These are phyloP conservation scores for Castanea mollissima DNA, from an alignment of 306 rosid species.

Conservation along the genomic window DNA sequence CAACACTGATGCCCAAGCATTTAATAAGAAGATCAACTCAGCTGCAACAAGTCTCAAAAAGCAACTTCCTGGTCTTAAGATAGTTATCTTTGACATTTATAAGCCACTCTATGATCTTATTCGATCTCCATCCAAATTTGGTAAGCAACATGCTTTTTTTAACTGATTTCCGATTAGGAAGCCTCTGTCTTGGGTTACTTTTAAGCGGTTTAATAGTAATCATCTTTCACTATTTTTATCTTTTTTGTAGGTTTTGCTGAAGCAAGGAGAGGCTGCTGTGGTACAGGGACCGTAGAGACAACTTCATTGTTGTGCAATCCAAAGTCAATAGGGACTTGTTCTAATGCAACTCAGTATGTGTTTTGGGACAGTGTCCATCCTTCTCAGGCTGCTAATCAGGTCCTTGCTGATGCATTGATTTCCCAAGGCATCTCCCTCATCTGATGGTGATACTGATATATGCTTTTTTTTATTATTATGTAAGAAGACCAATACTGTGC, in stretches of 20 bases:
- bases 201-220: no score
- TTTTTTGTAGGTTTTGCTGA: conserved; percentile 60
- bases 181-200: background rate
- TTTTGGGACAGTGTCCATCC: conserved; percentile 98
- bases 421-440: conserved; percentile 67
- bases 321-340: conserved; percentile 73
- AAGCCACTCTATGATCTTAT: conserved; percentile 70
- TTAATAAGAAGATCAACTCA: conserved; percentile 67
- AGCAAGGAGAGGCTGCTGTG: conserved; percentile 88
- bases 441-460: conserved; percentile 39
- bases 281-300: conserved; percentile 76
- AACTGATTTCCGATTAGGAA: background rate
- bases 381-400: conserved; percentile 78
- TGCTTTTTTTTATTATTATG: background rate
- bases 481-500: background rate
- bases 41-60: conserved; percentile 66
- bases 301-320: conserved; percentile 76
- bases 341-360: conserved; percentile 86
- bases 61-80: conserved; percentile 66
- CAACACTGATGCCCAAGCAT: conserved; percentile 72
- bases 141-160: conserved; percentile 31
- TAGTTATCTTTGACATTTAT: conserved; percentile 79
- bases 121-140: conserved; percentile 69
- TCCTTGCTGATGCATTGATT: conserved; percentile 80
- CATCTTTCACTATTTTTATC: background rate